Conservation (phyloP, 371 early-diverging fungal genomes). For the Rhizopus microsporus region DNA sequence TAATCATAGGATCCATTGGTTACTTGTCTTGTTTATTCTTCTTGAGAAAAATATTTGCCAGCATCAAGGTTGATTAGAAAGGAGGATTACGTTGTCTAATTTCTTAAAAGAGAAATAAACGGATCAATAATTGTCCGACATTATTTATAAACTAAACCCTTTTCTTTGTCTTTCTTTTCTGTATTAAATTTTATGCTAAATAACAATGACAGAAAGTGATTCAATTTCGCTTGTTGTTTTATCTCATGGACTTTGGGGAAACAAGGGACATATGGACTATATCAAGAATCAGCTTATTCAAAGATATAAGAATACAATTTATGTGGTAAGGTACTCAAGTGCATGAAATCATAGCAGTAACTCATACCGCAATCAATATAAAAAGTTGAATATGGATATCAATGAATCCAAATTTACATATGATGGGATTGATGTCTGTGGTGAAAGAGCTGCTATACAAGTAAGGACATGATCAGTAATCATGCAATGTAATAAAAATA, state of each 20-base stretch:
- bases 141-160: background rate
- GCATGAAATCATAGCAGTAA: background rate
- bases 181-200: background rate
- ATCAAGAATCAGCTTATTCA: constrained; percentile 40
- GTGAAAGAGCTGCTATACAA: constrained; percentile 47
- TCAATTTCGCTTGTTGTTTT: constrained; percentile 46
- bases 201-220: background rate
- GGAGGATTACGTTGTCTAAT: no score
- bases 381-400: constrained; percentile 53
- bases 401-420: constrained; percentile 63
- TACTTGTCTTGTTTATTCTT: constrained; percentile 76
- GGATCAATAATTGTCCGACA: background rate
- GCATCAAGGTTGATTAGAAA: constrained; percentile 79
- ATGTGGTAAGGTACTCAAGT: constrained; percentile 29
- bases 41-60: constrained; percentile 78
- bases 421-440: constrained; percentile 74
- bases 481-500: background rate
- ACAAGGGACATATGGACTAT: constrained; percentile 53
- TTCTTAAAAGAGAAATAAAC: background rate
- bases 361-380: background rate
- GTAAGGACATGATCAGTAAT: constrained; percentile 24
- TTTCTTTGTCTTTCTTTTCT: constrained; percentile 1
- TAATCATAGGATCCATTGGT: constrained; percentile 62
- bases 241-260: constrained; percentile 74
- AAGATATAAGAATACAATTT: constrained; percentile 24